Conservation (phyloP, 345 rosid species). For the Eucalyptus erythrocorys region DNA sequence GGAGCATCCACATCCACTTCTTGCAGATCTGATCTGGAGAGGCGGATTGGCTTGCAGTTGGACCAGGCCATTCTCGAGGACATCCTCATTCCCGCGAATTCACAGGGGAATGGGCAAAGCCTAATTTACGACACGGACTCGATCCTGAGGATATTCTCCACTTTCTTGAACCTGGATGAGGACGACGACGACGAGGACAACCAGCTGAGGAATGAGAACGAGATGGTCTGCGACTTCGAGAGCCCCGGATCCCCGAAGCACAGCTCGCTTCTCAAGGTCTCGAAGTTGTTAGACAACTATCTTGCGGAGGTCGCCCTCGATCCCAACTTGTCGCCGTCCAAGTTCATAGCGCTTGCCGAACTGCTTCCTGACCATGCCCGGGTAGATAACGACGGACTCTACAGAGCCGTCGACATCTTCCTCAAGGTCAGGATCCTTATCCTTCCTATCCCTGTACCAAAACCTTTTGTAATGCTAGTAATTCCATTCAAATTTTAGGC, state of each 20-base stretch:
- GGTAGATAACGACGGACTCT: conserved; percentile 65
- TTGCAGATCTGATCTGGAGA: conserved; percentile 75
- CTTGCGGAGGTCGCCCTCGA: conserved; percentile 90
- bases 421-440: conserved; percentile 41
- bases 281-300: conserved; percentile 75
- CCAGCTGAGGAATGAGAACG: conserved; percentile 54
- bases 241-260: conserved; percentile 86
- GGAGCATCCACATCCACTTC: conserved; percentile 43
- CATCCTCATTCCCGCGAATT: conserved; percentile 54
- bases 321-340: conserved; percentile 55
- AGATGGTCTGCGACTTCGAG: conserved; percentile 75
- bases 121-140: conserved; percentile 72
- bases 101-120: conserved; percentile 39
- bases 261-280: conserved; percentile 82
- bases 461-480: not conserved
- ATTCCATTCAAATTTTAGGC: not conserved
- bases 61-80: conserved; percentile 96
- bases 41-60: conserved; percentile 82
- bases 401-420: conserved; percentile 85
- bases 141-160: conserved; percentile 72
- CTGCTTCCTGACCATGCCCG: conserved; percentile 93
- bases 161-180: conserved; percentile 72
- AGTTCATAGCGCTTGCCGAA: conserved; percentile 75
- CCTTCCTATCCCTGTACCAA: not conserved
- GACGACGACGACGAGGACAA: conserved; percentile 46